These are phyloP conservation scores for Zanthoxylum bungeanum DNA, from an alignment of 345 rosid species.

Conservation along the genomic window DNA sequence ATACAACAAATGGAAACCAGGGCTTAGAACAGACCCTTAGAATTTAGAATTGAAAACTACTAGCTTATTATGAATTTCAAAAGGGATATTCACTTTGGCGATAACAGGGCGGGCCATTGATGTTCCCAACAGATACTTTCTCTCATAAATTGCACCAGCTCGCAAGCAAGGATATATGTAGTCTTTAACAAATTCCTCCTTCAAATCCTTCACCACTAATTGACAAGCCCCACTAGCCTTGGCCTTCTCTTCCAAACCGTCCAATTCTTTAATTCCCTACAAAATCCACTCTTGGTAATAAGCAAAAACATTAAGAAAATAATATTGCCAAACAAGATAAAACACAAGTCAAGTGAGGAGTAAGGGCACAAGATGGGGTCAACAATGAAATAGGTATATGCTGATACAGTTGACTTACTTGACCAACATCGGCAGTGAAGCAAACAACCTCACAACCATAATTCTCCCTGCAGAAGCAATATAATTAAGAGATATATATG, in stretches of 20 bases:
- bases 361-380: background rate
- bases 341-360: background rate
- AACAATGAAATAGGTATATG: background rate
- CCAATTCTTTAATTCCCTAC: constrained; percentile 80
- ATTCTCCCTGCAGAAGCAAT: constrained; percentile 58
- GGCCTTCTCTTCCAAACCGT: constrained; percentile 93
- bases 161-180: constrained; percentile 83
- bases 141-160: constrained; percentile 92
- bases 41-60: constrained; percentile 12
- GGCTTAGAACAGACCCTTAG: background rate
- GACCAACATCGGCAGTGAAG: constrained; percentile 99
- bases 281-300: constrained; percentile 15
- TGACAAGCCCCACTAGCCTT: constrained; percentile 97
- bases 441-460: constrained; percentile 99
- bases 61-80: background rate
- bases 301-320: background rate
- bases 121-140: constrained; percentile 93
- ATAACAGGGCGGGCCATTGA: constrained; percentile 99
- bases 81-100: constrained; percentile 64
- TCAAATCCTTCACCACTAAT: constrained; percentile 83
- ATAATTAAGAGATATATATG: background rate
- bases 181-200: constrained; percentile 88
- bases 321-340: background rate
- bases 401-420: constrained; percentile 42
- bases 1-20: background rate